Evolutionary conservation across 2,329 filamentous ascomycete species (phyloP).

Genomic region (Alternaria sp.): DNA sequence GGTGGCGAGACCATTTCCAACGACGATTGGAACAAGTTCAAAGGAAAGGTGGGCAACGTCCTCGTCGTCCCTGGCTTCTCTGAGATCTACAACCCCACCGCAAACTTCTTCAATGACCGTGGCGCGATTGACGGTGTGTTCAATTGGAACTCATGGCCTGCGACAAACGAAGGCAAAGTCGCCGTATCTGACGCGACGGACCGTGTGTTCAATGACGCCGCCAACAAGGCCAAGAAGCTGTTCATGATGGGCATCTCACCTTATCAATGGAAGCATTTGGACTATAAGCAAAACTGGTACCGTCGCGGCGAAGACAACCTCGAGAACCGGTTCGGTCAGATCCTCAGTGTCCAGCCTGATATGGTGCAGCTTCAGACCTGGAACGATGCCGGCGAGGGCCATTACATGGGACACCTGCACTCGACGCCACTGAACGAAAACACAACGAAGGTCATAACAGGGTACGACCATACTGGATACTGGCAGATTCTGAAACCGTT

Average conservation of each 20-base stretch:
- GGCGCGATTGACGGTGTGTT: constrained; percentile 44
- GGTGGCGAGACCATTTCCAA: constrained; percentile 33
- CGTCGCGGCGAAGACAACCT: constrained; percentile 49
- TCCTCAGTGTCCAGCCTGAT: constrained; percentile 44
- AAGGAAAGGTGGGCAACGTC: constrained; percentile 32
- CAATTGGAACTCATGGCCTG: constrained; percentile 50
- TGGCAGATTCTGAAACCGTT: constrained; percentile 45
- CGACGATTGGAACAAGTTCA: constrained; percentile 27
- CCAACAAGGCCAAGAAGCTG: constrained; percentile 37
- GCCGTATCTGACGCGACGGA: constrained; percentile 40
- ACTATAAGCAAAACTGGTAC: constrained; percentile 32
- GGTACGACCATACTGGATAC: constrained; percentile 47
- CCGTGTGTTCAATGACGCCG: constrained; percentile 33
- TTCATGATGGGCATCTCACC: constrained; percentile 50
- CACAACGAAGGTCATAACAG: too few relatives aligned
- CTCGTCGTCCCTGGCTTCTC: constrained; percentile 44
- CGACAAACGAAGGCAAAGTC: constrained; percentile 20
- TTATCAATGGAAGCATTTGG: too few relatives aligned
- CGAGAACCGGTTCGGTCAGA: constrained; percentile 34
- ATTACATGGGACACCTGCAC: constrained; percentile 53
- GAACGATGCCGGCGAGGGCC: constrained; percentile 51
- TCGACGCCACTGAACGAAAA: too few relatives aligned
- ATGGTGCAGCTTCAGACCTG: constrained; percentile 51
- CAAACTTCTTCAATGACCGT: constrained; percentile 30
- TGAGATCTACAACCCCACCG: constrained; percentile 19